A percentile compares a stretch with the other conserved stretches of the same genome.
Conservation (phyloP, 2,329 filamentous ascomycete genomes). For the Chaetomiaceae sp. region DNA sequence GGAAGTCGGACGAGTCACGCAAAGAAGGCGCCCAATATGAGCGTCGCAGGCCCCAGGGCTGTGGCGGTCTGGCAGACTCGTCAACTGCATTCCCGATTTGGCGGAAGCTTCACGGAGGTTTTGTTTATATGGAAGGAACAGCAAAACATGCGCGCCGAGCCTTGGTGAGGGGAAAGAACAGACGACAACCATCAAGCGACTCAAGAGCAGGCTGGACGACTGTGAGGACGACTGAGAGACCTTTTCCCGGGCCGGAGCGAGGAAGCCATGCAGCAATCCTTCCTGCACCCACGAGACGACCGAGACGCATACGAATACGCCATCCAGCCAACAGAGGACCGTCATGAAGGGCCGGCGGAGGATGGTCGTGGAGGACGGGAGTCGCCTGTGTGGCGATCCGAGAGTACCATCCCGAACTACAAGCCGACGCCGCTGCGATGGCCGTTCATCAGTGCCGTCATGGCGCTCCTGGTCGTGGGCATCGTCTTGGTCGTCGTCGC, state of each 20-base stretch:
- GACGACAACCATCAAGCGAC: not conserved
- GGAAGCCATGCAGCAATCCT: constrained; percentile 22
- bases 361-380: not conserved
- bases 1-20: not conserved
- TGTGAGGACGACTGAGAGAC: not conserved
- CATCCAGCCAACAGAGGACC: constrained; percentile 30
- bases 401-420: constrained; percentile 28
- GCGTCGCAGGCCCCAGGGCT: not conserved
- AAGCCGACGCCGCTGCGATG: constrained; percentile 32
- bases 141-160: not conserved
- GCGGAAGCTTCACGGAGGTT: not conserved
- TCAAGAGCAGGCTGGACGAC: not conserved
- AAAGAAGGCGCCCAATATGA: constrained; percentile 22
- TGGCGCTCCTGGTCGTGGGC: constrained; percentile 26
- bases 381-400: constrained; percentile 11
- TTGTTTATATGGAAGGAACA: not conserved
- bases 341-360: constrained; percentile 18
- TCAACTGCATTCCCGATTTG: constrained; percentile 12
- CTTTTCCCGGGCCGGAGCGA: not conserved
- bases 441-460: constrained; percentile 31
- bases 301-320: constrained; percentile 30
- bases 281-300: constrained; percentile 10
- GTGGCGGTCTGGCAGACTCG: not conserved
- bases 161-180: not conserved
- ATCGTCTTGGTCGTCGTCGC: constrained; percentile 31